Evolutionary conservation across 176 grass and related monocot genomes (phyloP), one percentile per base, ranked within the genome.

Genomic region (Triticum urartu): DNA sequence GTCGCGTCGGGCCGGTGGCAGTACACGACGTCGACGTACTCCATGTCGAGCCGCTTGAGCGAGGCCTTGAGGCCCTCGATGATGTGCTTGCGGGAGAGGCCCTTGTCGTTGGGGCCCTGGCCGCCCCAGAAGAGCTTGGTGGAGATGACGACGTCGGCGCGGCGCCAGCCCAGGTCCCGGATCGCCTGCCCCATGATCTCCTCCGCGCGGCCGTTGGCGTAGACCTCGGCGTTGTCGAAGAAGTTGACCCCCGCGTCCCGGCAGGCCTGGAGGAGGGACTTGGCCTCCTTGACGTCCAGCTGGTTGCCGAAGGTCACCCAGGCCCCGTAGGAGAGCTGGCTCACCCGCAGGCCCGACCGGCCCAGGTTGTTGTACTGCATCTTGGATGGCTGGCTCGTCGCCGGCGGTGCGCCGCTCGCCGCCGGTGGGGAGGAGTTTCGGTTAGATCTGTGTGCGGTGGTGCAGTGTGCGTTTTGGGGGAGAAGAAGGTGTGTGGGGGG

Each of bases 131-230:
- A 99, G 85, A 99, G 88, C 97, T 99, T 99, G 88, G 97, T 99
- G 88, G 97, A 99, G 82, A 99, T 13, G 81, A 99, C 97, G 65
- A 96, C 50, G 87, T 99, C 97, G 77, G 94, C 75, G 75, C 97
- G 93, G 69, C 97, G 97, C 97, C 97, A 96, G 0, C 97, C 97
- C 12, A 99, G 90, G 92, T 99, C 97, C 7, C 97, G 92, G 59
- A 99, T 94, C 52, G 97, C 97, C 90, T 96, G 97, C 5, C 97
- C 97, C 97, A 99, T 99, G 90, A 99, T 99, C 97, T 99, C 97
- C 94, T 99, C 97, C 4, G 97, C 97, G 40, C 97, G 90, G 0
- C 97, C 94, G 50, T 94, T 99, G 43, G 97, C 90, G 88, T 99
- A 96, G 0, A 99, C 94, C 82, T 99, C 97, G 1, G 97, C 97